Evolutionary conservation across 1,139 yeast genomes (phyloP).

Genomic region (Zygosaccharomyces sapae): DNA sequence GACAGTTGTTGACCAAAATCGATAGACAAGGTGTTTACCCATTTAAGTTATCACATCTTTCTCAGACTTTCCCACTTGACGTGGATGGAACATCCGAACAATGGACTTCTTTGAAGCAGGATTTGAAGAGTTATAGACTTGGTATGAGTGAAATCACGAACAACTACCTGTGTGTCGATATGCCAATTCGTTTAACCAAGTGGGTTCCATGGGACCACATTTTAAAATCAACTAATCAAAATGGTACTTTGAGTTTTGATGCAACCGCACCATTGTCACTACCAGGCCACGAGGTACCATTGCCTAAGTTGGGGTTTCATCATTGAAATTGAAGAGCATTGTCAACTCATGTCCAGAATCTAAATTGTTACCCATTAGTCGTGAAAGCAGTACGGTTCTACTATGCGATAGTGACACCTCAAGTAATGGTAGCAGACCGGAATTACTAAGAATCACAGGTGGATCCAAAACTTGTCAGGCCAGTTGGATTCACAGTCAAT

Average conservation of each 20-base stretch:
- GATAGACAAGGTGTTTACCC: constrained; percentile 88
- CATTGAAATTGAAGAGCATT: constrained; percentile 59
- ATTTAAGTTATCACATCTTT: constrained; percentile 70
- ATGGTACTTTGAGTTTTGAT: constrained; percentile 62
- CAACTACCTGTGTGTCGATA: constrained; percentile 72
- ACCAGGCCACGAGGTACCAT: constrained; percentile 70
- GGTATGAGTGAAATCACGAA: constrained; percentile 81
- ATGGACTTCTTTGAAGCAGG: constrained; percentile 47
- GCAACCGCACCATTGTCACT: constrained; percentile 56
- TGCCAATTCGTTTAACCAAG: constrained; percentile 68
- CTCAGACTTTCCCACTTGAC: constrained; percentile 56
- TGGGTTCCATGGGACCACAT: constrained; percentile 65
- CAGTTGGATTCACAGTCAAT: constrained; percentile 81
- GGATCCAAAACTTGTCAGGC: constrained; percentile 65
- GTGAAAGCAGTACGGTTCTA: constrained; percentile 73
- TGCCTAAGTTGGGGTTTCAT: constrained; percentile 68
- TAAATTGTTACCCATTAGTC: constrained; percentile 53
- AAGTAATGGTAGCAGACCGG: constrained; percentile 46
- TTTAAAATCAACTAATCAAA: constrained; percentile 56
- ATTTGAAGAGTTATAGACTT: constrained; percentile 57
- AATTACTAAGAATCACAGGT: constrained; percentile 62
- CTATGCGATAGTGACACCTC: constrained; percentile 44
- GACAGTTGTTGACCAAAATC: constrained; percentile 64
- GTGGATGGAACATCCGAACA: constrained; percentile 36
- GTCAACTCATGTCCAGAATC: constrained; percentile 51